phyloP scores from a whole-genome alignment of 2,329 filamentous ascomycete genomes.

The Dactylellina cionopaga region DNA sequence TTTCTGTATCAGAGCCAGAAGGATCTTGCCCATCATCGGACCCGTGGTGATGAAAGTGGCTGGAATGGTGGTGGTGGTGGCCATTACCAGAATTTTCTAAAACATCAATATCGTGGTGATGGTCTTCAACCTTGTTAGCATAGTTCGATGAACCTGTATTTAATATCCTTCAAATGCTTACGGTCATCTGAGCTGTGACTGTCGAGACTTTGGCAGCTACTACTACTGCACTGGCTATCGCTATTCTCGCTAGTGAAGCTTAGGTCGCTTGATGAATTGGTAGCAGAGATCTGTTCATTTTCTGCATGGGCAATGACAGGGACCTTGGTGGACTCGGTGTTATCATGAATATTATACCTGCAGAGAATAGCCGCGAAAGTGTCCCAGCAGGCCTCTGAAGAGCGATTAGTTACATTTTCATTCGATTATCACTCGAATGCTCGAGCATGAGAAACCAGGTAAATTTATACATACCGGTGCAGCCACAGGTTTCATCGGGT shows the following conservation, averaged over 20 bases:
- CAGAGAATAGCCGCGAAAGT: constrained; percentile 25
- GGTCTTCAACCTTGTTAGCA: background rate
- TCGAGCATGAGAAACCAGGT: background rate
- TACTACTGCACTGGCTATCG: constrained; percentile 16
- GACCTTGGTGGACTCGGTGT: background rate
- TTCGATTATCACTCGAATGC: too few relatives aligned
- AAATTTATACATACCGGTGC: constrained; percentile 21
- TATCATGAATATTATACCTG: constrained; percentile 34
- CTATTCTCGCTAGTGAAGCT: constrained; percentile 36
- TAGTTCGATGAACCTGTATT: background rate
- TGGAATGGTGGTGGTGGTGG: background rate
- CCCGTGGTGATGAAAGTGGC: background rate
- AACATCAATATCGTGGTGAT: background rate
- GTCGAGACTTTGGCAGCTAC: constrained; percentile 16
- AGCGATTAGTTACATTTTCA: background rate
- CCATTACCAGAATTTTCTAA: background rate
- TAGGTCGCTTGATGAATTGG: constrained; percentile 5
- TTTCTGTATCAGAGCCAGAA: background rate
- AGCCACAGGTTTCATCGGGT: background rate
- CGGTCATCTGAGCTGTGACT: constrained; percentile 12
- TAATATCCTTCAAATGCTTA: background rate
- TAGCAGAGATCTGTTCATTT: background rate
- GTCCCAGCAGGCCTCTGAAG: constrained; percentile 18
- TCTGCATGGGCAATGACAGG: background rate
- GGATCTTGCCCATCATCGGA: background rate